Evolutionary conservation across 139 green algal species (phyloP), one percentile per base, ranked within the genome.

Genomic region (Spirogloea muscicola): DNA sequence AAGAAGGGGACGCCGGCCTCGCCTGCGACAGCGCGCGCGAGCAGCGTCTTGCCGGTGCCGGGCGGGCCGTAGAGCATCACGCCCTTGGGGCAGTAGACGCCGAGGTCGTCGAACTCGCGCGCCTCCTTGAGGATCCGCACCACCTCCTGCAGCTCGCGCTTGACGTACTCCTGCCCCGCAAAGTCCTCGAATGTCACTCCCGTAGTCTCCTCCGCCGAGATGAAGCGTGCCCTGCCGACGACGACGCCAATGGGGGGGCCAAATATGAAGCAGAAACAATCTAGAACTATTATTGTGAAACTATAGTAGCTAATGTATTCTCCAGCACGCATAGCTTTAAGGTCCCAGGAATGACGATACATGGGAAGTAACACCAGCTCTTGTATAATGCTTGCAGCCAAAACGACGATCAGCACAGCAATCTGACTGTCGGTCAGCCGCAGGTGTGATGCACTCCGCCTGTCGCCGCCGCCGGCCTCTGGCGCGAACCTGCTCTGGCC

Each of bases 1-100:
- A 98, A 90, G 87, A 98, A 98, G n/a, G 79, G 72, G 40, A 94
- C 83, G 16, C 84, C 79, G 6, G 88, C 84, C 77, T 94, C 86
- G 2, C 90, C 90, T 3, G 83, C 83, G 7, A 86, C 76, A 4
- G 83, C 83, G 5, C 64, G 61, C 1, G 83, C 83, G 1, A 88
- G 66, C 41, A 86, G 57, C 0, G 81, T 88, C 63, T 88, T 88
- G 7, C 83, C 83, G 21, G 83, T 88, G 21, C 83, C 83, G 3
- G 83, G 83, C 9, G 83, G 83, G 1, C 83, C 83, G 5, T 34
- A 18, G n/a, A 60, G 49, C 7, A 60, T 21, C 49, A 60, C 49
- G 49, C 49, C 66, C 84, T 97, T 97, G 55, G 93, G 92, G 9
- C 89, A 88, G 29, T 87, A 86, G 2, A 90, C 91, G 6, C 90